Percentiles rank a stretch among this genome's conserved stretches.
These are phyloP conservation scores for Saitozyma sp. DNA, from an alignment of 768 basidiomycete genomes.

Conservation along the genomic window DNA sequence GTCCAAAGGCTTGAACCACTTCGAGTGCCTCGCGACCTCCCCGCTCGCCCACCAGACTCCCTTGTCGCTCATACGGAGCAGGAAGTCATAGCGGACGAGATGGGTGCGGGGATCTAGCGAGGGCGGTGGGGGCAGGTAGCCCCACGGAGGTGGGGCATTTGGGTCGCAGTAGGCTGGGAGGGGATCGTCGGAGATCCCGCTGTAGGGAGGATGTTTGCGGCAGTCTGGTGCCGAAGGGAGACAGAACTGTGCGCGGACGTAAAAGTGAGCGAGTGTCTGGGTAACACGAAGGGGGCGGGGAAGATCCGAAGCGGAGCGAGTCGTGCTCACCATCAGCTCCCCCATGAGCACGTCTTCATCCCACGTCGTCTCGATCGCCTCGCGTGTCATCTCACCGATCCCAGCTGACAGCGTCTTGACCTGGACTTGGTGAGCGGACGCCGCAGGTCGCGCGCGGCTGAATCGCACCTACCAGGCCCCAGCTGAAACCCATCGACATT, in stretches of 20 bases:
- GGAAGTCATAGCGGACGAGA: slow-evolving; percentile 24
- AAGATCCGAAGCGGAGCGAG: no score
- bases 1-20: slow-evolving; percentile 26
- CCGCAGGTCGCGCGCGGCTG: not conserved
- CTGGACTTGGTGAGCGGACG: slow-evolving; percentile 4
- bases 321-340: slow-evolving; percentile 18
- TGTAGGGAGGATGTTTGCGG: not conserved
- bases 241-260: slow-evolving; percentile 5
- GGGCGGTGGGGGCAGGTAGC: slow-evolving; percentile 21
- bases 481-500: slow-evolving; percentile 27
- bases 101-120: slow-evolving; percentile 17
- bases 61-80: slow-evolving; percentile 17
- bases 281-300: no score
- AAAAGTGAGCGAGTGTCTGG: no score
- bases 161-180: slow-evolving; percentile 16
- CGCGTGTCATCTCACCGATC: slow-evolving; percentile 16
- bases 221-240: slow-evolving; percentile 21
- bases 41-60: slow-evolving; percentile 18
- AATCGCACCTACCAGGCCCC: slow-evolving; percentile 16
- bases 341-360: slow-evolving; percentile 37
- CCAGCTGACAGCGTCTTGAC: slow-evolving; percentile 26
- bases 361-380: slow-evolving; percentile 19
- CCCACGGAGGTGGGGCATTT: slow-evolving; percentile 19
- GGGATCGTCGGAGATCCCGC: not conserved
- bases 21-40: slow-evolving; percentile 25